Conservation (phyloP, 108 stramenopile species). For the Asterionellopsis glacialis region DNA sequence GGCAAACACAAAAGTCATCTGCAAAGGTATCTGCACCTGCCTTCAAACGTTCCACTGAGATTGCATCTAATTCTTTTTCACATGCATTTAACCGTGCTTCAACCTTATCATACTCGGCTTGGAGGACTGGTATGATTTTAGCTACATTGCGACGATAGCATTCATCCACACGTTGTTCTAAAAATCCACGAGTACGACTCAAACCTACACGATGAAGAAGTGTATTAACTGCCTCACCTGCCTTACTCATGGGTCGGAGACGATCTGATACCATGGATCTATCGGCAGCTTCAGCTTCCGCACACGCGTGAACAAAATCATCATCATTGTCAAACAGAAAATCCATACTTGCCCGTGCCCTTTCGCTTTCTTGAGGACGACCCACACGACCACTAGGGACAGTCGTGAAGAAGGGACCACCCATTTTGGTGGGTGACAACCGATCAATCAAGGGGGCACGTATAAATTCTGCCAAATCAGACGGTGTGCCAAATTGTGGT, state of each 20-base stretch:
- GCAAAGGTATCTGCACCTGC: constrained; percentile 77
- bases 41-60: constrained; percentile 77
- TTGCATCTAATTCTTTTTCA: constrained; percentile 76
- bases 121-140: constrained; percentile 88
- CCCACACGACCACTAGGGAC: constrained; percentile 90
- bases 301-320: constrained; percentile 64
- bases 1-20: constrained; percentile 77
- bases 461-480: constrained; percentile 82
- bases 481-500: constrained; percentile 81
- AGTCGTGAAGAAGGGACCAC: constrained; percentile 90
- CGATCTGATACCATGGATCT: constrained; percentile 34
- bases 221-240: constrained; percentile 20
- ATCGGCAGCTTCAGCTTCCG: constrained; percentile 56
- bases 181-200: constrained; percentile 70
- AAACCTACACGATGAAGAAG: constrained; percentile 60
- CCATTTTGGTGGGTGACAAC: constrained; percentile 80
- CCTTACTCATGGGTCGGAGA: constrained; percentile 25
- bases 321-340: constrained; percentile 74
- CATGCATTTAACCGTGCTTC: constrained; percentile 66
- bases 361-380: constrained; percentile 9
- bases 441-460: constrained; percentile 62
- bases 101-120: constrained; percentile 64
- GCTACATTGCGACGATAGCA: constrained; percentile 88
- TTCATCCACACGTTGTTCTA: constrained; percentile 88
- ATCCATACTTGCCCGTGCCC: constrained; percentile 19